These are phyloP conservation scores for Pseudocercospora fuligena DNA, from an alignment of 2,329 filamentous ascomycete species.

Conservation along the genomic window DNA sequence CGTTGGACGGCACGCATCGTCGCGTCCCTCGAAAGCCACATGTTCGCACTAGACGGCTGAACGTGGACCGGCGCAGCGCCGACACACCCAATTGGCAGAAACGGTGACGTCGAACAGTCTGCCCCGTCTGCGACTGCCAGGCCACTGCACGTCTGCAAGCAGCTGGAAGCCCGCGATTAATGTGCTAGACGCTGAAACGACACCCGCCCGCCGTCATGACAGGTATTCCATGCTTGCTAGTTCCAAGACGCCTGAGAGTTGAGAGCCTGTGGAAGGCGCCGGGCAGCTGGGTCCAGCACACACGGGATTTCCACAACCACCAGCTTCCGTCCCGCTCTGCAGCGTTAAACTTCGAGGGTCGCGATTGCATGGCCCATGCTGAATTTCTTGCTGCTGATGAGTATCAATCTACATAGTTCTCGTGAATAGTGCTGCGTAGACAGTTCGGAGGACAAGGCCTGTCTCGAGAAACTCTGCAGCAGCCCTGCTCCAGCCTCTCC, in stretches of 20 bases:
- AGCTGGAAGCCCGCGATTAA: background rate
- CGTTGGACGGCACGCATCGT: background rate
- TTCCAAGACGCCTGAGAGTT: background rate
- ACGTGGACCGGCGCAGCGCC: background rate
- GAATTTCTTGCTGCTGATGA: too few relatives aligned
- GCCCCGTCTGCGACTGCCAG: background rate
- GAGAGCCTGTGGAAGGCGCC: background rate
- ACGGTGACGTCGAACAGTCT: background rate
- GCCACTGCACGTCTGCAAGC: background rate
- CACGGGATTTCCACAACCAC: background rate
- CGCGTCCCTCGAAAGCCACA: constrained; percentile 2
- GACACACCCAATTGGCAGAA: background rate
- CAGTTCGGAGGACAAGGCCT: background rate
- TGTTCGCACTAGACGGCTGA: constrained; percentile 2
- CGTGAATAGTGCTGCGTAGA: background rate
- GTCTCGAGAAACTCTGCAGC: constrained; percentile 5
- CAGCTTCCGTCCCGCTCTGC: background rate
- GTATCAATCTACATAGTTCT: background rate
- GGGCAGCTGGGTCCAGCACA: background rate
- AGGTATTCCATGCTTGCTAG: background rate
- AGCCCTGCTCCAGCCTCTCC: background rate
- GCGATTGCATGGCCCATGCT: too few relatives aligned
- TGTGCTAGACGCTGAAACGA: constrained; percentile 1
- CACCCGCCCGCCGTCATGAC: background rate
- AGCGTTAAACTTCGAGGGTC: background rate